A percentile compares a stretch with the other conserved stretches of the same genome.
phyloP scores from a whole-genome alignment of 2,329 filamentous ascomycete genomes.

The Penicillium digitatum region DNA sequence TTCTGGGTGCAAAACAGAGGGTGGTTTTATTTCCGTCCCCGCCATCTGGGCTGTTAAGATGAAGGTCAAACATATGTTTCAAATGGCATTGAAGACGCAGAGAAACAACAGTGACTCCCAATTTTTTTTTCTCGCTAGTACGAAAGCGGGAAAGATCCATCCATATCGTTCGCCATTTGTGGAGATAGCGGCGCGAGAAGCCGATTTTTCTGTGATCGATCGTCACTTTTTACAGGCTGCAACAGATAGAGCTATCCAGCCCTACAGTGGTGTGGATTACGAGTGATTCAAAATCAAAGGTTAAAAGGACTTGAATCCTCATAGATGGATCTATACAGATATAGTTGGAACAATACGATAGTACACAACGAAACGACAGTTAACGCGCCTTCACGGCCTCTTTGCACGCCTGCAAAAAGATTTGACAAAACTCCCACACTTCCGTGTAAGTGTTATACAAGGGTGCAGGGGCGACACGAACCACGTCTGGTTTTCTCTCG shows the following conservation, averaged over 20 bases:
- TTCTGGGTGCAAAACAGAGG: constrained; percentile 2
- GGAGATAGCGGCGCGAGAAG: constrained; percentile 15
- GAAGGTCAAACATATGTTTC: not conserved
- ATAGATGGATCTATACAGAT: not conserved
- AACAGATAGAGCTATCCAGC: not conserved
- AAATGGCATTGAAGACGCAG: not conserved
- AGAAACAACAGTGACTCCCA: not conserved
- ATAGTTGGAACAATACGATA: not conserved
- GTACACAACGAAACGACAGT: not conserved
- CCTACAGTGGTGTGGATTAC: not conserved
- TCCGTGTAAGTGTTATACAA: constrained; percentile 79
- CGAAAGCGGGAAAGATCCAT: constrained; percentile 1
- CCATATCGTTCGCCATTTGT: constrained; percentile 7
- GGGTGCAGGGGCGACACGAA: constrained; percentile 77
- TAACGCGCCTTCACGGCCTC: constrained; percentile 29
- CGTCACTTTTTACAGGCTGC: not conserved
- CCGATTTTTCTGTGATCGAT: constrained; percentile 13
- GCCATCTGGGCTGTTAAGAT: not conserved
- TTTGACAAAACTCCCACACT: constrained; percentile 57
- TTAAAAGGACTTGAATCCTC: not conserved
- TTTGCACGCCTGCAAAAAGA: constrained; percentile 51
- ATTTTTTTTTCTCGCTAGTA: constrained; percentile 3
- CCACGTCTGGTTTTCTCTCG: constrained; percentile 79
- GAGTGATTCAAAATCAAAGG: not conserved
- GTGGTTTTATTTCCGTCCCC: constrained; percentile 5